A percentile compares a stretch with the other conserved stretches of the same genome.
Conservation (phyloP, 2,329 filamentous ascomycete species). For the Delphinella strobiligena region DNA sequence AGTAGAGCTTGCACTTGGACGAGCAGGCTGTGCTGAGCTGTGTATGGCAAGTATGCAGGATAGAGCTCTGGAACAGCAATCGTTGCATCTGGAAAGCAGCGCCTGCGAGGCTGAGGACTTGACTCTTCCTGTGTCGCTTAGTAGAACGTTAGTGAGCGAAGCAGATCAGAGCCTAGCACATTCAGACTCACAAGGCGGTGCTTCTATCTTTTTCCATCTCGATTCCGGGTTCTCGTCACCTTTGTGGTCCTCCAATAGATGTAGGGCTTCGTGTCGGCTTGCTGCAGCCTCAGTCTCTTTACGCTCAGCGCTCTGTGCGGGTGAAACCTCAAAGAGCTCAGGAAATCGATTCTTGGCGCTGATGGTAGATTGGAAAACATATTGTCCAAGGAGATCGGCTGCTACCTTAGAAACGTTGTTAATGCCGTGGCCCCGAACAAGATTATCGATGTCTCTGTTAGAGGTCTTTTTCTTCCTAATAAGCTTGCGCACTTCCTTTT, state of each 20-base stretch:
- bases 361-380: conserved; percentile 8
- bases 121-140: no score
- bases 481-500: neutral
- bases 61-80: neutral
- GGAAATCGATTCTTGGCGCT: conserved; percentile 6
- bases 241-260: no score
- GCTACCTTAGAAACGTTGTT: neutral
- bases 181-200: no score
- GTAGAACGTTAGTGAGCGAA: no score
- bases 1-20: neutral
- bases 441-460: neutral
- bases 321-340: conserved; percentile 9
- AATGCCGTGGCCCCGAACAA: neutral
- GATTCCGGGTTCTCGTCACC: no score
- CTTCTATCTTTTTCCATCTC: no score
- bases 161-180: no score
- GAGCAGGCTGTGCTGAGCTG: neutral
- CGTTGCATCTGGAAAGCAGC: neutral
- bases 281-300: conserved; percentile 1
- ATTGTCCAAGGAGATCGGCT: conserved; percentile 5
- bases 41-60: neutral
- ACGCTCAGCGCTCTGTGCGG: conserved; percentile 3
- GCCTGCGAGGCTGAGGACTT: neutral
- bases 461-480: neutral
- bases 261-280: neutral